Evolutionary conservation across 208 protist genomes (phyloP), one percentile per base, ranked within the genome.

Genomic region (Crithidia thermophila): DNA sequence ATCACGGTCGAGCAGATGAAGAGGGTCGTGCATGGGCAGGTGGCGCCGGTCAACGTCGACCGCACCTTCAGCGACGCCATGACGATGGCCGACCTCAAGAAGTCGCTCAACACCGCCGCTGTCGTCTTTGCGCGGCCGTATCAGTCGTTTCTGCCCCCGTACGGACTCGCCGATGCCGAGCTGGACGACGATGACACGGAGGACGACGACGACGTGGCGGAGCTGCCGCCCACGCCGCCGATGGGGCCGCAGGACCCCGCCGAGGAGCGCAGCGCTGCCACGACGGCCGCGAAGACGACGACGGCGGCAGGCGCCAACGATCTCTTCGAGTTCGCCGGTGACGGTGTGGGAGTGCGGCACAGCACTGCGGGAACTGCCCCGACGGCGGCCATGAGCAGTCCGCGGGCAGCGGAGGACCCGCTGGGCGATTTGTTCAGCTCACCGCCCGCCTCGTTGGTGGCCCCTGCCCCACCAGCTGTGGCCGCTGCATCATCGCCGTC

Each of bases 101-200:
- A 91, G 58, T 92, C 88, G 21, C 73, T 99, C 47, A 94, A 96
- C 63, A 98, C 91, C 14, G 84, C 98, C 2, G 94, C 97, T 0
- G 96, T 96, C 14, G 95, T 99, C n/a, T 99, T 98, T 79, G 97
- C 98, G 47, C 95, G 97, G 61, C 93, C 97, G 20, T 93, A 94
- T 27, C 86, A 94, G 27, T 84, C 95, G 10, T 99, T 99, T 75
- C 82, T 99, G 11, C 82, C 84, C 8, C 83, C 81, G 5, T 97
- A 96, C 74, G 90, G 90, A 25, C 61, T 92, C 23, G 52, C 76
- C 1, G 81, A 85, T 16, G 65, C 59, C 23, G 84, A 88, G 21
- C 51, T 80, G 11, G 84, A 87, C 47, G 81, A 84, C 30, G 89
- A 95, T 18, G 82, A 91, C 21, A 86, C 90, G 21, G 88, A 87